Evolutionary conservation across 2,329 filamentous ascomycete genomes (phyloP).

Genomic region (Exophiala sideris): DNA sequence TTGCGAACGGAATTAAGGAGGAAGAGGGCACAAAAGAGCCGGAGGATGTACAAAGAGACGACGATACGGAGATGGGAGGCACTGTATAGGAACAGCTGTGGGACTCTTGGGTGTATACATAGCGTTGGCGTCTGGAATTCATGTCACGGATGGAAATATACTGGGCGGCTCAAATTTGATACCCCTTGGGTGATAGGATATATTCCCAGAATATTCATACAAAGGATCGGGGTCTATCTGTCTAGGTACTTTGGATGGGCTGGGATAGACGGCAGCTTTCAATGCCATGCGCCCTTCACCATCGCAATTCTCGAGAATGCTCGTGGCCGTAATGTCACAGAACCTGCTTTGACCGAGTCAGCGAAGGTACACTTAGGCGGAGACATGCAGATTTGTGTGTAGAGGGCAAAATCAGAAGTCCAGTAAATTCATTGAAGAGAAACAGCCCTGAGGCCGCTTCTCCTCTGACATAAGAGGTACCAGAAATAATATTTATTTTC

Average conservation of each 20-base stretch:
- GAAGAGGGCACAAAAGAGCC: conserved; percentile 1
- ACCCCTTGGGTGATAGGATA: conserved; percentile 6
- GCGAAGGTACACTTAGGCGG: no score
- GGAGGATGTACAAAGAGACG: conserved; percentile 9
- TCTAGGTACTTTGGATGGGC: no score
- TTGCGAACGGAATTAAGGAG: conserved; percentile 14
- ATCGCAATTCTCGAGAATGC: no score
- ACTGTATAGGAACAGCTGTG: conserved; percentile 12
- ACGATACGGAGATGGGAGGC: conserved; percentile 25
- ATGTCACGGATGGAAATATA: background rate
- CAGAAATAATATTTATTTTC: conserved; percentile 66
- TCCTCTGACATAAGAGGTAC: conserved; percentile 95
- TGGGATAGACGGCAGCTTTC: no score
- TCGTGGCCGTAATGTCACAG: no score
- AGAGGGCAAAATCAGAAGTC: conserved; percentile 66
- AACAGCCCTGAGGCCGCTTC: conserved; percentile 35
- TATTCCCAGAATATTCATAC: background rate
- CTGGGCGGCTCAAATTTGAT: conserved; percentile 3
- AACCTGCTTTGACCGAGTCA: no score
- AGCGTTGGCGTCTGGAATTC: conserved; percentile 12
- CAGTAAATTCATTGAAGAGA: conserved; percentile 73
- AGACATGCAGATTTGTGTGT: background rate
- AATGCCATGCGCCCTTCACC: no score
- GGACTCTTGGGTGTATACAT: background rate
- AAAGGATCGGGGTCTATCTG: background rate